These are phyloP conservation scores for Parastagonospora nodorum DNA, from an alignment of 2,329 filamentous ascomycete genomes.

Conservation along the genomic window DNA sequence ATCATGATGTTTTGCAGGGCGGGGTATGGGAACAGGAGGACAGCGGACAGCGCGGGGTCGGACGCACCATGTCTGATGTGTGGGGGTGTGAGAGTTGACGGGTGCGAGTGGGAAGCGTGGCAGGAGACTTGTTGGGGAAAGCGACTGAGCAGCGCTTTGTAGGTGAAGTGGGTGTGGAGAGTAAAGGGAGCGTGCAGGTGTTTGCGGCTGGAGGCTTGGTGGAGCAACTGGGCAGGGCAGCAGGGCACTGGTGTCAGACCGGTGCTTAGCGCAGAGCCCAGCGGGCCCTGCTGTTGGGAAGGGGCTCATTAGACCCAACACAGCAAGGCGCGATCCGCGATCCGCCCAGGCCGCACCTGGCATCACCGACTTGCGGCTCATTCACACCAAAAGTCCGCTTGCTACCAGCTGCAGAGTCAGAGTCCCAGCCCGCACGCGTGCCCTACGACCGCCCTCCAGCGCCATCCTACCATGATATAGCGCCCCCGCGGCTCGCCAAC, in stretches of 20 bases:
- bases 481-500: conserved; percentile 27
- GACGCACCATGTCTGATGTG: conserved; percentile 46
- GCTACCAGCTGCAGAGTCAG: not conserved
- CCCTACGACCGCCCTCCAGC: not conserved
- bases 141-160: conserved; percentile 9
- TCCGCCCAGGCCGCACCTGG: not conserved
- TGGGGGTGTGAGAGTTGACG: conserved; percentile 10
- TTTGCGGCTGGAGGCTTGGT: conserved; percentile 36
- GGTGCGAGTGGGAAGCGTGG: conserved; percentile 6
- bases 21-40: conserved; percentile 38
- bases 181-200: conserved; percentile 23
- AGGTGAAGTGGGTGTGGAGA: conserved; percentile 11
- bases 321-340: conserved; percentile 9
- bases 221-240: conserved; percentile 24
- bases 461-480: conserved; percentile 37
- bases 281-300: conserved; percentile 23
- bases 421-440: not conserved
- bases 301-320: conserved; percentile 15
- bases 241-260: conserved; percentile 25
- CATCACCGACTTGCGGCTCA: not conserved
- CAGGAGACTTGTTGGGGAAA: not conserved
- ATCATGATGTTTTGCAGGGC: conserved; percentile 40
- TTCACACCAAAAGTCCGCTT: not conserved
- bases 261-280: conserved; percentile 19
- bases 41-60: conserved; percentile 30